Base-by-base conservation (phyloP, 192 early-diverging fungal genomes). In the Backusella luteola region DNA sequence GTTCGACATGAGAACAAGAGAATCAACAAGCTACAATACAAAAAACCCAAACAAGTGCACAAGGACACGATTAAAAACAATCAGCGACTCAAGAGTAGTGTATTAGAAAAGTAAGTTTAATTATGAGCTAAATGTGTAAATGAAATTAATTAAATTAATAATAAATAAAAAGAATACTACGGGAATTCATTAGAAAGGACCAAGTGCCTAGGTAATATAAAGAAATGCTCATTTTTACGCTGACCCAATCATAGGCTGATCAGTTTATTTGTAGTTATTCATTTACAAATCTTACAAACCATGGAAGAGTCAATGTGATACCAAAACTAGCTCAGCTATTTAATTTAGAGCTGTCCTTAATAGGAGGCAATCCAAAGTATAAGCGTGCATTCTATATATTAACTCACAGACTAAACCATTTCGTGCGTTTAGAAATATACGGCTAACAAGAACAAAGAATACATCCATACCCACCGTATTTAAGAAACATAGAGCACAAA, bases 321-420 rank as follows among this genome's bases (percentile, higher is more conserved):
- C 68, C 68, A 69, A 69, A 69, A 38, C 34, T 69, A 41, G 68
- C 68, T 21, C 34, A 69, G 38, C 17, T 69, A 69, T 69, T 69
- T 69, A n/a, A 41, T 35, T 38, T 69, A 23, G 35, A 69, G 9
- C 35, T 69, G 34, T 63, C 56, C 12, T 63, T 63, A 63, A 63
- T 63, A 63, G 56, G 56, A 63, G 56, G 23, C 56, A 63, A 63
- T 29, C 21, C 56, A 63, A 63, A 63, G 52, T 53, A 53, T 19
- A 17, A 39, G 38, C 9, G 8, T 59, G n/a, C 32, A 32, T 32
- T 32, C 32, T 32, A 32, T 3, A 32, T 32, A 32, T 32, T 32
- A 3, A 3, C 32, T 32, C 32, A 3, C 32, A 32, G 3, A 32
- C 32, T 32, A 32, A 32, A 32, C 3, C 11, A 29, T 66, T n/a